Conservation (phyloP, 2,329 filamentous ascomycete genomes). For the Trichoderma atroviride region DNA sequence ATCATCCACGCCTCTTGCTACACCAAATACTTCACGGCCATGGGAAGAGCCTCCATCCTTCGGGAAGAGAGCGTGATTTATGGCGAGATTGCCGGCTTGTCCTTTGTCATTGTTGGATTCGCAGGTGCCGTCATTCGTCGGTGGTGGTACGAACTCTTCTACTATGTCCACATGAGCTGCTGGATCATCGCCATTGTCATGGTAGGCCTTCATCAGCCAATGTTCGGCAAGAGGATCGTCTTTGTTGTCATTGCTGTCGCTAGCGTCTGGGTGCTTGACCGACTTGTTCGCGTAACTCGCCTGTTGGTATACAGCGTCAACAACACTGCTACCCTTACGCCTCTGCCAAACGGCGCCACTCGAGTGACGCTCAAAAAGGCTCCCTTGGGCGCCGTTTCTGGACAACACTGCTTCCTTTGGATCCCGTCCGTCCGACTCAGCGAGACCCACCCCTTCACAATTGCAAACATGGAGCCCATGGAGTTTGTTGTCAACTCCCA, state of each 20-base stretch:
- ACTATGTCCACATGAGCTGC: constrained; percentile 53
- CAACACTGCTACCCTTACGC: constrained; percentile 56
- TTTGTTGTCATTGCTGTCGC: constrained; percentile 48
- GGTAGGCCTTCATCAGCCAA: constrained; percentile 56
- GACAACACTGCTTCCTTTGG: constrained; percentile 67
- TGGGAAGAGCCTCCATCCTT: constrained; percentile 38
- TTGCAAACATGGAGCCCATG: constrained; percentile 54
- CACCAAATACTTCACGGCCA: constrained; percentile 43
- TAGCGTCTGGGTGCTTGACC: constrained; percentile 55
- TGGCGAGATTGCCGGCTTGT: constrained; percentile 52
- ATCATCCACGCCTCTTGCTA: constrained; percentile 53
- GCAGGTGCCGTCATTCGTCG: constrained; percentile 48
- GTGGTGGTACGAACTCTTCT: constrained; percentile 60
- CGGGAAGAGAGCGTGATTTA: constrained; percentile 46
- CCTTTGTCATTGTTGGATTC: constrained; percentile 49
- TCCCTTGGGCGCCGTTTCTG: constrained; percentile 50
- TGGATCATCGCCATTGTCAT: constrained; percentile 53
- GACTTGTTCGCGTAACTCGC: constrained; percentile 50
- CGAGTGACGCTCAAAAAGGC: constrained; percentile 57
- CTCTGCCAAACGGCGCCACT: constrained; percentile 57
- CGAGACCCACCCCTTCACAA: constrained; percentile 67
- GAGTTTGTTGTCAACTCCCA: constrained; percentile 63
- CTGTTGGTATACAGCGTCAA: constrained; percentile 50
- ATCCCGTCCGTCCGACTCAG: constrained; percentile 58
- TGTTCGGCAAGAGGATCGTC: constrained; percentile 46